Evolutionary conservation across 2,329 filamentous ascomycete species (phyloP).

Genomic region (Trichophaea hybrida): DNA sequence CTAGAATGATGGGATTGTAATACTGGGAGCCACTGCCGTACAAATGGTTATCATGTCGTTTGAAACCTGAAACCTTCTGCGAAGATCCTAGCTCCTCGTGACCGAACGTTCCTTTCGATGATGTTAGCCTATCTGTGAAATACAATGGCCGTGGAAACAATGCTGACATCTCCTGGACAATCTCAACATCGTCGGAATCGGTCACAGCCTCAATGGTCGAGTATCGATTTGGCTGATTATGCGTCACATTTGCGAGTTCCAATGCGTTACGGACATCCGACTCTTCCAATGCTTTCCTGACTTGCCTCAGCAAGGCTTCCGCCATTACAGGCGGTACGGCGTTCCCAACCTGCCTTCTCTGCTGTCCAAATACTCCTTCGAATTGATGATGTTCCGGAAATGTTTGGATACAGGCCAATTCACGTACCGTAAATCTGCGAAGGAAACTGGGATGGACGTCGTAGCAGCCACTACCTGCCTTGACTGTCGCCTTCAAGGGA

Average conservation of each 20-base stretch:
- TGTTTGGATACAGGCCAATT: slow-evolving; percentile 54
- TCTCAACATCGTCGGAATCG: too few species aligned
- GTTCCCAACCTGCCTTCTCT: slow-evolving; percentile 59
- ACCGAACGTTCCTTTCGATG: too few species aligned
- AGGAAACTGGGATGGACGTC: slow-evolving; percentile 52
- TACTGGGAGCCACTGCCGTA: too few species aligned
- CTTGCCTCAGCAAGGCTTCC: slow-evolving; percentile 31
- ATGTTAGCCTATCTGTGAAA: too few species aligned
- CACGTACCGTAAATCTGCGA: slow-evolving; percentile 50
- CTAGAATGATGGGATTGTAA: too few species aligned
- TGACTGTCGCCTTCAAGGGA: slow-evolving; percentile 40
- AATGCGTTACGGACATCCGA: slow-evolving; percentile 28
- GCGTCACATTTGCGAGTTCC: not conserved
- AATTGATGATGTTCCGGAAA: slow-evolving; percentile 53
- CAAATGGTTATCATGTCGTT: too few species aligned
- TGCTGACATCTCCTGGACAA: too few species aligned
- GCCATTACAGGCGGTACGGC: slow-evolving; percentile 51
- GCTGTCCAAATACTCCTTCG: slow-evolving; percentile 29
- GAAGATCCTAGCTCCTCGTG: too few species aligned
- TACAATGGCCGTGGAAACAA: too few species aligned
- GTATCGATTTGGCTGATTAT: too few species aligned
- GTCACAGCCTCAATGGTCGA: too few species aligned
- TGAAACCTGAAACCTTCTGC: too few species aligned
- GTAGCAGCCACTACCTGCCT: slow-evolving; percentile 43
- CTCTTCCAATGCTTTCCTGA: slow-evolving; percentile 31